Evolutionary conservation across 495 filamentous ascomycete genomes (phyloP).

Genomic region (Clavariopsis aquatica): DNA sequence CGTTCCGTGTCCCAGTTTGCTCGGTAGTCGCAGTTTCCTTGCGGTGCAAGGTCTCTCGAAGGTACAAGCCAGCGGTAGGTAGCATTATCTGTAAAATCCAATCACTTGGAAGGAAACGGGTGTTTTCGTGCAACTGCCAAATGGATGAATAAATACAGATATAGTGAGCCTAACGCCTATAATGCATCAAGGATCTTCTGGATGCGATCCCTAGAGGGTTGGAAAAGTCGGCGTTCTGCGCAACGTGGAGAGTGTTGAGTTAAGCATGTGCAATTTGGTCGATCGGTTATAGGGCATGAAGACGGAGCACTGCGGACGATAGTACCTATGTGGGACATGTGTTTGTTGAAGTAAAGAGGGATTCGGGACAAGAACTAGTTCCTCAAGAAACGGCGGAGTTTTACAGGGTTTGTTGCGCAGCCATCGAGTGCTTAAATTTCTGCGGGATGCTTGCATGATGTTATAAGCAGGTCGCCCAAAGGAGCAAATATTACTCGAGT

Average conservation of each 20-base stretch:
- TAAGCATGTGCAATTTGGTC: neutral
- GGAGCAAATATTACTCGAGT: conserved; percentile 9
- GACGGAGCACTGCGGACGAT: neutral
- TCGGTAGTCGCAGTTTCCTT: conserved; percentile 3
- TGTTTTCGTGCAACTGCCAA: neutral
- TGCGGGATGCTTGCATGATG: neutral
- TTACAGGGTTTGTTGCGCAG: conserved; percentile 8
- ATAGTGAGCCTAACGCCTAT: neutral
- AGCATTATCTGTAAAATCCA: conserved; percentile 9
- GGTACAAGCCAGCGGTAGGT: conserved; percentile 17
- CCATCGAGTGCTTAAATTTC: neutral
- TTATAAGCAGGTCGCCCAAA: neutral
- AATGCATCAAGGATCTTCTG: neutral
- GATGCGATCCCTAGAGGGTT: neutral
- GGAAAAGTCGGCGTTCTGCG: neutral
- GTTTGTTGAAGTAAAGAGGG: neutral
- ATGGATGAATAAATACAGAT: neutral
- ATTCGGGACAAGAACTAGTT: neutral
- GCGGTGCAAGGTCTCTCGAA: conserved; percentile 16
- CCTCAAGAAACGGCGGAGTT: neutral
- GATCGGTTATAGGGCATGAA: neutral
- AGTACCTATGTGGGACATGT: neutral
- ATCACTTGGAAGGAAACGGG: neutral
- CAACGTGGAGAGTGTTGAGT: neutral
- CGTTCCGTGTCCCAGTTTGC: neutral